Percentiles rank a stretch among this genome's conserved stretches.
Conservation (phyloP, 345 rosid species). For the Durio zibethinus region DNA sequence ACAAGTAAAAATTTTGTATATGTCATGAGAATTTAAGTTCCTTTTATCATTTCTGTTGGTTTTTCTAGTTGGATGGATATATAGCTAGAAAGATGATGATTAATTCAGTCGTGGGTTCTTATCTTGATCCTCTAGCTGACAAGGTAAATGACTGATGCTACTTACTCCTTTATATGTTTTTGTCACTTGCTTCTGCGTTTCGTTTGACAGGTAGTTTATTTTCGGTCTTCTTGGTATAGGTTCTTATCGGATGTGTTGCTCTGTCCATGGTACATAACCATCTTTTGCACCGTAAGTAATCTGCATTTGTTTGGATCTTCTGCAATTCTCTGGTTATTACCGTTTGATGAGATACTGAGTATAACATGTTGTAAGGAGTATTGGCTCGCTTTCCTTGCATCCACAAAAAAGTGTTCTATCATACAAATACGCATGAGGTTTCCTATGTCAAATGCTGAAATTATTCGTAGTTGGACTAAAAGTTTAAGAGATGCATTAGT, state of each 20-base stretch:
- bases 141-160: slow-evolving; percentile 46
- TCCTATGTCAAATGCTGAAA: background rate
- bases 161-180: background rate
- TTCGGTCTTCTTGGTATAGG: slow-evolving; percentile 38
- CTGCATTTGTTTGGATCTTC: slow-evolving; percentile 1
- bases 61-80: slow-evolving; percentile 78
- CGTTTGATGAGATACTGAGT: background rate
- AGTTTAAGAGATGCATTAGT: background rate
- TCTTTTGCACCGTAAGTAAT: slow-evolving; percentile 76
- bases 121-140: slow-evolving; percentile 98
- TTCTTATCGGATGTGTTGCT: slow-evolving; percentile 87
- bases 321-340: background rate
- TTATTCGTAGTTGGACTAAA: background rate
- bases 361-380: background rate
- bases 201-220: background rate
- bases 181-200: background rate
- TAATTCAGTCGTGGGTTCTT: slow-evolving; percentile 90
- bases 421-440: background rate
- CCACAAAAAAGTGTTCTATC: background rate
- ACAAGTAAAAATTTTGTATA: background rate
- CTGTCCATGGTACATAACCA: slow-evolving; percentile 79
- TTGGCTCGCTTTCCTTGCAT: background rate
- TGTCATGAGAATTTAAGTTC: background rate
- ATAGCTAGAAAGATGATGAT: slow-evolving; percentile 87
- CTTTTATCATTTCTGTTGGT: slow-evolving; percentile 3